Evolutionary conservation across 2,329 filamentous ascomycete genomes (phyloP), one percentile per base, ranked within the genome.

Genomic region (Harringtonia aguacate): DNA sequence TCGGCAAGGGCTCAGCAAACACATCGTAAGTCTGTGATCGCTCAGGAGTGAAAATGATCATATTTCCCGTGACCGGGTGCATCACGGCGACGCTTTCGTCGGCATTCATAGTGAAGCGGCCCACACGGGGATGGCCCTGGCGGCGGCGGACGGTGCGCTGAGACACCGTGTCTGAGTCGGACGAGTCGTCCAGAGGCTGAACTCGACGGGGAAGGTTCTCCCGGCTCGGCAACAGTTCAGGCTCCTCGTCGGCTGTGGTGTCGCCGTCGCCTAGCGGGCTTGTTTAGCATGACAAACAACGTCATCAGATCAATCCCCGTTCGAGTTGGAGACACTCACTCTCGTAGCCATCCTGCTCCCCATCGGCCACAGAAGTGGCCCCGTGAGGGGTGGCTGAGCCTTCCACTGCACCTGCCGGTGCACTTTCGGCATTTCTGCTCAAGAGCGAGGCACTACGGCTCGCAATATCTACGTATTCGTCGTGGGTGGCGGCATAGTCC

Each of bases 221-320:
- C 55, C 69, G 72, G 45, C 65, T 61, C 22, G 67, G 64, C n/a
- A 46, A 18, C 35, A 67, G 70, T 41, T 73, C 67, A 13, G 71
- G 71, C 21, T 69, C 62, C 46, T 79, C 75, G 49, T 79, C 75
- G 52, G 79, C 75, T 20, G 75, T 79, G 3, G 75, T 79, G 47
- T 79, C 75, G 39, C 75, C 75, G 60, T 79, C 75, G 56, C 72
- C 72, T 77, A n/a, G n/a, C n/a, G n/a, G n/a, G n/a, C n/a, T n/a
- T n/a, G n/a, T n/a, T n/a, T n/a, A n/a, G n/a, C n/a, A n/a, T n/a
- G n/a, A n/a, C n/a, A n/a, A n/a, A n/a, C n/a, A n/a, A n/a, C n/a
- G n/a, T n/a, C n/a, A n/a, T n/a, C n/a, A n/a, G n/a, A n/a, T n/a
- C n/a, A n/a, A n/a, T n/a, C n/a, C n/a, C n/a, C n/a, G n/a, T n/a